Percentiles rank a stretch among this genome's conserved stretches.
Evolutionary conservation across 192 early-diverging fungal genomes (phyloP).

Genomic region (Bifiguratus adelaidae): DNA sequence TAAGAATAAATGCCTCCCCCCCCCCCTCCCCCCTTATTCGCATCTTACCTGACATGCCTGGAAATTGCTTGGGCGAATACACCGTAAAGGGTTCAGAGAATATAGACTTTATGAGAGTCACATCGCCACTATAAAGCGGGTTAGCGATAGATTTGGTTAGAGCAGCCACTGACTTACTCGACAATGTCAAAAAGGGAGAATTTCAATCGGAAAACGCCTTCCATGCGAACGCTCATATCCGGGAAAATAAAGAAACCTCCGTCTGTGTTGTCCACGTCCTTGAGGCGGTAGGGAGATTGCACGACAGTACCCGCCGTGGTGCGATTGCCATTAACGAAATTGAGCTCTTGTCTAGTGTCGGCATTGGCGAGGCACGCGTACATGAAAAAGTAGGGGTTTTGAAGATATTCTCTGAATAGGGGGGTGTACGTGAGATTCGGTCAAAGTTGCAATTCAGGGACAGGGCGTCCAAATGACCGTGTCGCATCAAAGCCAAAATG

Average conservation of each 20-base stretch:
- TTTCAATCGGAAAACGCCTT: constrained; percentile 70
- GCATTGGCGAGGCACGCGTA: constrained; percentile 77
- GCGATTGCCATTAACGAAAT: constrained; percentile 79
- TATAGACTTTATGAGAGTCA: constrained; percentile 70
- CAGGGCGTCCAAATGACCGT: not conserved
- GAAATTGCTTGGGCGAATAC: constrained; percentile 88
- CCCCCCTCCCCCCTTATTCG: not conserved
- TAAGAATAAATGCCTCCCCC: no score
- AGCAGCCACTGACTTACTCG: constrained; percentile 30
- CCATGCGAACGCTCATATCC: constrained; percentile 85
- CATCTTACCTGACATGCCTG: constrained; percentile 72
- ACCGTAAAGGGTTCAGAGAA: constrained; percentile 74
- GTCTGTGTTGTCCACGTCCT: constrained; percentile 72
- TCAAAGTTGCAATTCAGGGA: not conserved
- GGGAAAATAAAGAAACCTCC: constrained; percentile 94
- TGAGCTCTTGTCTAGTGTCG: constrained; percentile 68
- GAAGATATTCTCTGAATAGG: constrained; percentile 18
- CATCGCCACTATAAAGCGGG: constrained; percentile 24
- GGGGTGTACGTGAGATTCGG: not conserved
- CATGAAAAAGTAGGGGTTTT: constrained; percentile 92
- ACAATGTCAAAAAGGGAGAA: constrained; percentile 89
- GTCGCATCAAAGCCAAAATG: not conserved
- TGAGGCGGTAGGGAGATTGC: constrained; percentile 78
- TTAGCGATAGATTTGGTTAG: not conserved
- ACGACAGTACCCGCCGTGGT: constrained; percentile 93